Conservation (phyloP, 768 basidiomycete species). For the Mycena epipterygia region DNA sequence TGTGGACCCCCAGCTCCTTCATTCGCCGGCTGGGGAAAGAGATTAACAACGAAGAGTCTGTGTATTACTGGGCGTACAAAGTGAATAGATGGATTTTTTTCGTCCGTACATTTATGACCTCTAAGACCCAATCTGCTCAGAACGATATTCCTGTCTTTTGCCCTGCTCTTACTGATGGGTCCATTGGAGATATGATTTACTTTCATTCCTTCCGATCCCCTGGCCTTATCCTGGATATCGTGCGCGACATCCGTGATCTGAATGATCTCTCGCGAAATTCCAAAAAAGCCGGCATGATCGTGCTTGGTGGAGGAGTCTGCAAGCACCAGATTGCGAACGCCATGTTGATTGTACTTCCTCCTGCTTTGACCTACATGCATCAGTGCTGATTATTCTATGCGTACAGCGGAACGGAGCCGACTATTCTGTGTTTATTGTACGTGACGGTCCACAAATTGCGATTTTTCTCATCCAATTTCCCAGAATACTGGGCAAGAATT, state of each 20-base stretch:
- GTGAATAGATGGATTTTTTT: constrained; percentile 63
- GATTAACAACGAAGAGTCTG: constrained; percentile 96
- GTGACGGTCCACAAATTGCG: constrained; percentile 40
- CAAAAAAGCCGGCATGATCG: constrained; percentile 97
- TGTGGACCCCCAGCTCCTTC: constrained; percentile 96
- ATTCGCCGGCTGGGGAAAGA: constrained; percentile 96
- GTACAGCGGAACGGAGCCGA: constrained; percentile 96
- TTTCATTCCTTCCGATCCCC: constrained; percentile 95
- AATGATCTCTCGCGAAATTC: constrained; percentile 92
- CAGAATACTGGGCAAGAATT: constrained; percentile 99
- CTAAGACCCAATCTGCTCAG: constrained; percentile 61
- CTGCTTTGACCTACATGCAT: not conserved
- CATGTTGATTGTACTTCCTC: constrained; percentile 89
- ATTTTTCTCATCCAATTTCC: constrained; percentile 26
- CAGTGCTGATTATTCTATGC: constrained; percentile 21
- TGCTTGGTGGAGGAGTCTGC: constrained; percentile 97
- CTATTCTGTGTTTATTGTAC: constrained; percentile 93
- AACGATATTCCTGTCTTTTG: constrained; percentile 99
- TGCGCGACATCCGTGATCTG: constrained; percentile 90
- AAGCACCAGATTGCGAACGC: constrained; percentile 99
- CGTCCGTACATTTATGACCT: constrained; percentile 8
- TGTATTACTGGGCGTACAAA: constrained; percentile 99
- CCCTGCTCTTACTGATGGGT: constrained; percentile 97
- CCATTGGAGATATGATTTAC: constrained; percentile 99
- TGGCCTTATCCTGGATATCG: constrained; percentile 91